These are phyloP conservation scores for Euphrasia arctica DNA, from an alignment of 305 asterid species.

Conservation along the genomic window DNA sequence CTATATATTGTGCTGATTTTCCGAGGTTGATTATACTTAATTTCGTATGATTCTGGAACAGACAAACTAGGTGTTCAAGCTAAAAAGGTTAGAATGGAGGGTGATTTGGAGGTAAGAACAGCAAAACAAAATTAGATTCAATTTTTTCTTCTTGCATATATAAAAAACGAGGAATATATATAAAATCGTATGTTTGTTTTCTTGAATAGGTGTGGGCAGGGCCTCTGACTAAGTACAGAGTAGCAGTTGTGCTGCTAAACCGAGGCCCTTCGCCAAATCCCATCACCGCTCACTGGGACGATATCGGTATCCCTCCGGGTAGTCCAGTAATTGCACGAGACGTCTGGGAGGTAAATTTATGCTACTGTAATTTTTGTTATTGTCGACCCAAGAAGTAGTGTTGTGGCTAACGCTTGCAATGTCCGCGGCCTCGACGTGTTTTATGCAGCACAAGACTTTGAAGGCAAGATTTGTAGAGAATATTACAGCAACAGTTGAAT, in stretches of 20 bases:
- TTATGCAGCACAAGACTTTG: conserved; percentile 67
- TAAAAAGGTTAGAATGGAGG: conserved; percentile 75
- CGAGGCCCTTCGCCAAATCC: conserved; percentile 39
- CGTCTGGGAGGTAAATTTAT: conserved; percentile 81
- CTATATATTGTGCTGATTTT: conserved; percentile 7
- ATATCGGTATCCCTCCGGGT: conserved; percentile 57
- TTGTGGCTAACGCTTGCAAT: too few relatives aligned
- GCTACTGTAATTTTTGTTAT: too few relatives aligned
- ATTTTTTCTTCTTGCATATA: too few relatives aligned
- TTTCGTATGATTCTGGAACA: conserved; percentile 23
- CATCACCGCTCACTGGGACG: conserved; percentile 79
- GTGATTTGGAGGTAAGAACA: conserved; percentile 60
- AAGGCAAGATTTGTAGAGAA: conserved; percentile 43
- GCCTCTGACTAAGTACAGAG: conserved; percentile 65
- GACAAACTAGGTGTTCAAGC: conserved; percentile 79
- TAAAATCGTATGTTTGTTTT: background rate
- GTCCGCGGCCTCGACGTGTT: too few relatives aligned
- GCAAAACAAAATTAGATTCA: too few relatives aligned
- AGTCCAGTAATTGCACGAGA: conserved; percentile 56
- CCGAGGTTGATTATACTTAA: background rate
- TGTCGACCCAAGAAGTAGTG: too few relatives aligned
- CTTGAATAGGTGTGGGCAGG: conserved; percentile 81
- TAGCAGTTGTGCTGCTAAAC: conserved; percentile 62
- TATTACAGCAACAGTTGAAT: conserved; percentile 50
- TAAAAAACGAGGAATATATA: too few relatives aligned